phyloP scores from a whole-genome alignment of 257 asterid genomes.

The Paraleonurus japonicus region DNA sequence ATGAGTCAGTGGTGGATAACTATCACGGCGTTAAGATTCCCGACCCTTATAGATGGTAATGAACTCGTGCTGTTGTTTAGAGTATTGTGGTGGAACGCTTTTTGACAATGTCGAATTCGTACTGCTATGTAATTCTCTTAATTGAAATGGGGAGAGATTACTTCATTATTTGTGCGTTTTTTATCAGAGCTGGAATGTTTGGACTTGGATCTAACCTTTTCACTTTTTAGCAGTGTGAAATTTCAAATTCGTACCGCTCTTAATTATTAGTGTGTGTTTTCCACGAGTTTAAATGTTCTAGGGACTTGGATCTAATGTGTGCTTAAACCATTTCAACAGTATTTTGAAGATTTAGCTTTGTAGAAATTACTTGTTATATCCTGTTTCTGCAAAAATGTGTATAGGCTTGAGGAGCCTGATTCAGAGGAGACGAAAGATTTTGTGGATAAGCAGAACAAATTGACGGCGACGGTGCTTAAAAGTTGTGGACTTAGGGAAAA shows the following conservation, averaged over 20 bases:
- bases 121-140: neutral
- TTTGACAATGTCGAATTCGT: neutral
- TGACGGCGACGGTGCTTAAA: slow-evolving; percentile 74
- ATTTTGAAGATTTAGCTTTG: neutral
- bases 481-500: slow-evolving; percentile 72
- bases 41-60: slow-evolving; percentile 94
- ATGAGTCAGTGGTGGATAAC: slow-evolving; percentile 64
- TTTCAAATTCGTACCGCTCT: neutral
- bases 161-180: neutral
- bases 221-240: neutral
- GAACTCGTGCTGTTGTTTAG: neutral
- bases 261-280: neutral
- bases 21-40: slow-evolving; percentile 74
- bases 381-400: neutral
- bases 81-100: neutral
- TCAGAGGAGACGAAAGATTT: slow-evolving; percentile 80
- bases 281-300: neutral
- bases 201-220: neutral
- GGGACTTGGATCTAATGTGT: neutral
- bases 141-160: neutral
- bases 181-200: neutral
- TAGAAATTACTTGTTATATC: neutral
- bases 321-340: neutral
- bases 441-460: slow-evolving; percentile 62
- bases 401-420: slow-evolving; percentile 99